These are phyloP conservation scores for Fusarium falciforme DNA, from an alignment of 2,329 filamentous ascomycete species.

Conservation along the genomic window DNA sequence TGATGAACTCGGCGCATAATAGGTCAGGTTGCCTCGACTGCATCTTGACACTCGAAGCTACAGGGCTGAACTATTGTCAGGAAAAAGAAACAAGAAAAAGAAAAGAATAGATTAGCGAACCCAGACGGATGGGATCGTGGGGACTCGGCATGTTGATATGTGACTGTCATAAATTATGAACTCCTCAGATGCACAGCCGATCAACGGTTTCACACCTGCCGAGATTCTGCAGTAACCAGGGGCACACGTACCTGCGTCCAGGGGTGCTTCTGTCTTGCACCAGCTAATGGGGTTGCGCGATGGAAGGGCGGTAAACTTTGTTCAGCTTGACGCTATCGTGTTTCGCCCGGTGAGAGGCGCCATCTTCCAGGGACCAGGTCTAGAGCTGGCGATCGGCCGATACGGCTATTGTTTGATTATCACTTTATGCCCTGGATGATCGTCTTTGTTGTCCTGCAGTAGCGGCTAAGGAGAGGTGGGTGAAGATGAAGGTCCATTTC, in stretches of 20 bases:
- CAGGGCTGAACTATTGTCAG: background rate
- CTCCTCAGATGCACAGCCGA: background rate
- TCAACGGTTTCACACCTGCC: background rate
- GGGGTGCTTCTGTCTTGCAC: background rate
- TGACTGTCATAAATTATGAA: background rate
- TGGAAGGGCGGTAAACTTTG: background rate
- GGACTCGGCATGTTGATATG: background rate
- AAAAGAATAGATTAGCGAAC: background rate
- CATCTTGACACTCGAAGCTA: constrained; percentile 13
- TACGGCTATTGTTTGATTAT: background rate
- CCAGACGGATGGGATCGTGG: background rate
- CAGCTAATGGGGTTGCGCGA: background rate
- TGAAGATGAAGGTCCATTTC: background rate
- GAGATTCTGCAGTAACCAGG: background rate
- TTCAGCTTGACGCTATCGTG: background rate
- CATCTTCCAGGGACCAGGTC: background rate
- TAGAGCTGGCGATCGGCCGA: background rate
- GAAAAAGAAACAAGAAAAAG: background rate
- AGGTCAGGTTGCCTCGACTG: constrained; percentile 22
- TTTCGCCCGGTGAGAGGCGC: background rate
- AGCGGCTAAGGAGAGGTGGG: background rate
- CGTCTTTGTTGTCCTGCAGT: background rate
- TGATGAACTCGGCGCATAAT: constrained; percentile 32
- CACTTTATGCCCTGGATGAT: background rate
- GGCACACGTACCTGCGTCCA: background rate